A percentile compares a stretch with the other conserved stretches of the same genome.
phyloP scores from a whole-genome alignment of 257 asterid species.

The Solanum bulbocastanum region DNA sequence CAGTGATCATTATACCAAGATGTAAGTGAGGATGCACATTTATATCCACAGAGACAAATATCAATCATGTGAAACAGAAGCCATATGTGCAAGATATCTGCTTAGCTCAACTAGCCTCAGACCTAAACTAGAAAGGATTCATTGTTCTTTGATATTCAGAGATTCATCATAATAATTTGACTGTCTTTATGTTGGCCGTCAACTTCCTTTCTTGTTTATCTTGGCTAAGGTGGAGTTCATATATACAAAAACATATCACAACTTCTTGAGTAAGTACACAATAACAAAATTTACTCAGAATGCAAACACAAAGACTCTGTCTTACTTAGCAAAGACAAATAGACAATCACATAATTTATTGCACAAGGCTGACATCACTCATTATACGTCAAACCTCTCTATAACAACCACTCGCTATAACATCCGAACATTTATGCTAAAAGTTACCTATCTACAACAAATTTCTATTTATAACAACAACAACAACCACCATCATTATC shows the following conservation, averaged over 20 bases:
- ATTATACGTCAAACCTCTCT: not conserved
- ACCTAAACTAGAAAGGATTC: not conserved
- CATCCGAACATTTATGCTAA: not conserved
- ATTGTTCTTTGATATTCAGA: not conserved
- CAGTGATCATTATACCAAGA: not conserved
- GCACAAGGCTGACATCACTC: no score
- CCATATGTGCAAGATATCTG: not conserved
- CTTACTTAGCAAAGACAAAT: not conserved
- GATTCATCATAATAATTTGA: not conserved
- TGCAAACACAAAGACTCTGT: not conserved
- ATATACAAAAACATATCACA: not conserved
- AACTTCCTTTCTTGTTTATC: not conserved
- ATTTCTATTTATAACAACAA: not conserved
- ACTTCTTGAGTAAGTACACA: not conserved
- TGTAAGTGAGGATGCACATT: not conserved
- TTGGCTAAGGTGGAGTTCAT: not conserved
- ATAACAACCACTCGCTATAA: not conserved
- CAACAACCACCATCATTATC: not conserved
- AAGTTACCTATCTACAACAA: not conserved
- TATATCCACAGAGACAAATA: not conserved
- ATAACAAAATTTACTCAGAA: not conserved
- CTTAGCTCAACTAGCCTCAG: not conserved
- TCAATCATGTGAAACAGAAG: not conserved
- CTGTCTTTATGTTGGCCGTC: not conserved
- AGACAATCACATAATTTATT: not conserved